A percentile compares a stretch with the other conserved stretches of the same genome.
Evolutionary conservation across 2,329 filamentous ascomycete genomes (phyloP).

Genomic region (Ophiosphaerella narmari): DNA sequence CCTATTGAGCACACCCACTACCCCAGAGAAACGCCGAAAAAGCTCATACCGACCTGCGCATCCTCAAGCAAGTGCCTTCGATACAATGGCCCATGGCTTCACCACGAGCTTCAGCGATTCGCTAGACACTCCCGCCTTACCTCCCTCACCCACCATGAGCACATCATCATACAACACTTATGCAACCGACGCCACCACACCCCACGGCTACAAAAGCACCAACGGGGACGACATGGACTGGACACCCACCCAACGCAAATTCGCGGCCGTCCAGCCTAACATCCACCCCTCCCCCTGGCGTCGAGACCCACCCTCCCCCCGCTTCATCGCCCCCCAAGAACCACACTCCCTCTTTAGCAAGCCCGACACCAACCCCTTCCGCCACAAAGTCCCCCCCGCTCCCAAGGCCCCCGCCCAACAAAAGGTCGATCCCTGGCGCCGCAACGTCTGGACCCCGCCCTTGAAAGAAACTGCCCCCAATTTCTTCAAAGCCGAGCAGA

Average conservation of each 20-base stretch:
- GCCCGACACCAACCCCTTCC: slow-evolving; percentile 62
- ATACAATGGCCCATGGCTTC: slow-evolving; percentile 43
- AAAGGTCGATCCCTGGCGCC: slow-evolving; percentile 64
- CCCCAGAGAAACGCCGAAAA: slow-evolving; percentile 20
- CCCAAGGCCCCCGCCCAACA: slow-evolving; percentile 69
- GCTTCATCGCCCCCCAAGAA: slow-evolving; percentile 6
- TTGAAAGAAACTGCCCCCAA: slow-evolving; percentile 58
- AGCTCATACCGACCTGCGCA: slow-evolving; percentile 31
- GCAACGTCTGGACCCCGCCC: slow-evolving; percentile 50
- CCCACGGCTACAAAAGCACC: slow-evolving; percentile 14
- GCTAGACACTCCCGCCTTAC: slow-evolving; percentile 29
- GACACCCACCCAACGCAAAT: slow-evolving; percentile 58
- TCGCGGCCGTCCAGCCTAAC: slow-evolving; percentile 44
- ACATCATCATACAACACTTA: slow-evolving; percentile 25
- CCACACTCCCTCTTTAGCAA: slow-evolving; percentile 30
- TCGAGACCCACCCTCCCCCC: slow-evolving; percentile 9
- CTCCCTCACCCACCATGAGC: slow-evolving; percentile 41
- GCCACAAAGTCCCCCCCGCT: slow-evolving; percentile 71
- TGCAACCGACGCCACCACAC: slow-evolving; percentile 33
- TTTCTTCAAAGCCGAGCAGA: slow-evolving; percentile 54
- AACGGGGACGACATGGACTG: slow-evolving; percentile 69
- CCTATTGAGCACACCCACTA: slow-evolving; percentile 26
- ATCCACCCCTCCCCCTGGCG: slow-evolving; percentile 27
- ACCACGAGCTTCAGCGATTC: slow-evolving; percentile 43
- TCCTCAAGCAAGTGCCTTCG: slow-evolving; percentile 37